Evolutionary conservation across 1,284 basidiomycete species (phyloP).

Genomic region (Uromyces viciae-fabae): DNA sequence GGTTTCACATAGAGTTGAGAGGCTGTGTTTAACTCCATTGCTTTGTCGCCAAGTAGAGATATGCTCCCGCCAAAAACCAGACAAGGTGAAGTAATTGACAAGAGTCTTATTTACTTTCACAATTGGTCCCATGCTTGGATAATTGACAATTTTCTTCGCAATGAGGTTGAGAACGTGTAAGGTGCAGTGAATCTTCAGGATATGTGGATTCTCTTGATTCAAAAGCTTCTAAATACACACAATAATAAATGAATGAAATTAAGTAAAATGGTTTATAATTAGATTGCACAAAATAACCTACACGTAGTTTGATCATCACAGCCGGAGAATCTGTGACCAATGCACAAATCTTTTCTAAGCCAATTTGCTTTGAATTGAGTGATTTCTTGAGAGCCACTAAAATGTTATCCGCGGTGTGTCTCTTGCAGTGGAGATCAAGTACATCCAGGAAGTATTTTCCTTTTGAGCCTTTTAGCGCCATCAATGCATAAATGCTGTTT

Average conservation of each 20-base stretch:
- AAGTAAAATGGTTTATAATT: not conserved
- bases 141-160: not conserved
- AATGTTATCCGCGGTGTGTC: conserved; percentile 1
- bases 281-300: not conserved
- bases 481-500: conserved; percentile 2
- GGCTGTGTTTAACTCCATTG: not conserved
- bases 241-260: not conserved
- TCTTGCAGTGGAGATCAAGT: not conserved
- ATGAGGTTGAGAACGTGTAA: conserved; percentile 11
- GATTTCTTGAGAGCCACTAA: not conserved
- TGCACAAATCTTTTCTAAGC: not conserved
- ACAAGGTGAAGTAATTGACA: conserved; percentile 31
- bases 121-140: conserved; percentile 1
- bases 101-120: conserved; percentile 18
- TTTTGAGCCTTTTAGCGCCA: not conserved
- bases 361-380: not conserved
- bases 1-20: not conserved
- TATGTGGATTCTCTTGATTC: not conserved
- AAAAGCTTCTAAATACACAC: not conserved
- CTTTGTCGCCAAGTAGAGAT: conserved; percentile 1
- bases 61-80: conserved; percentile 8
- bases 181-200: not conserved
- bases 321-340: conserved; percentile 15
- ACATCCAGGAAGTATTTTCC: conserved; percentile 5
- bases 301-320: conserved; percentile 1